Conservation (phyloP, 495 filamentous ascomycete species). For the Stereocaulon alpinum region DNA sequence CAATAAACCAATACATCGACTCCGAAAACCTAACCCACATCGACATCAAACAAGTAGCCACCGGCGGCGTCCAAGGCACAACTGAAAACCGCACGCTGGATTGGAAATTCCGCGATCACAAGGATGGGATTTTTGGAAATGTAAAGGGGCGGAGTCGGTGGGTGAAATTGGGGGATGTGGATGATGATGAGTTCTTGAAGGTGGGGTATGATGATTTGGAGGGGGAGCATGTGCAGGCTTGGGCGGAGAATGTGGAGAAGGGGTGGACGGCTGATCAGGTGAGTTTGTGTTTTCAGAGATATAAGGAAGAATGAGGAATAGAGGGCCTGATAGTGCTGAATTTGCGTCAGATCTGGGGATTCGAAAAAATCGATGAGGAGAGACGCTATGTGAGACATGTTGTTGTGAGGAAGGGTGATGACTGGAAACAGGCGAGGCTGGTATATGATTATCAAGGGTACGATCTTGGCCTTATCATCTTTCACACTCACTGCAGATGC, state of each 20-base stretch:
- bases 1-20: conserved; percentile 51
- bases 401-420: conserved; percentile 50
- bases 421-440: conserved; percentile 53
- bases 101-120: conserved; percentile 56
- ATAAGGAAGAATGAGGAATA: too few relatives aligned
- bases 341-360: not conserved
- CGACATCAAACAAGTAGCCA: conserved; percentile 69
- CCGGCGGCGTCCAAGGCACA: conserved; percentile 65
- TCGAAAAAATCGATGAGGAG: conserved; percentile 33
- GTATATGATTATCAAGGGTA: conserved; percentile 54
- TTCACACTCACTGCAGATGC: not conserved
- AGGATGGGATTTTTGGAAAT: conserved; percentile 72
- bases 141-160: conserved; percentile 54
- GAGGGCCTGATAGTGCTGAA: too few relatives aligned
- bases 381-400: conserved; percentile 60
- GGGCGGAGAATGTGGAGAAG: conserved; percentile 31
- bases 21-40: conserved; percentile 49
- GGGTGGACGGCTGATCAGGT: conserved; percentile 45
- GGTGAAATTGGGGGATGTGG: conserved; percentile 30
- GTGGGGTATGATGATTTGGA: conserved; percentile 33
- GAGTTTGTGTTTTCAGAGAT: too few relatives aligned
- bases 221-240: conserved; percentile 36
- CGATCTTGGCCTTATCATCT: not conserved
- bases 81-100: conserved; percentile 64
- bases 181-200: conserved; percentile 36